phyloP scores from a whole-genome alignment of 2,329 filamentous ascomycete species.

The Aspergillaceae sp. region DNA sequence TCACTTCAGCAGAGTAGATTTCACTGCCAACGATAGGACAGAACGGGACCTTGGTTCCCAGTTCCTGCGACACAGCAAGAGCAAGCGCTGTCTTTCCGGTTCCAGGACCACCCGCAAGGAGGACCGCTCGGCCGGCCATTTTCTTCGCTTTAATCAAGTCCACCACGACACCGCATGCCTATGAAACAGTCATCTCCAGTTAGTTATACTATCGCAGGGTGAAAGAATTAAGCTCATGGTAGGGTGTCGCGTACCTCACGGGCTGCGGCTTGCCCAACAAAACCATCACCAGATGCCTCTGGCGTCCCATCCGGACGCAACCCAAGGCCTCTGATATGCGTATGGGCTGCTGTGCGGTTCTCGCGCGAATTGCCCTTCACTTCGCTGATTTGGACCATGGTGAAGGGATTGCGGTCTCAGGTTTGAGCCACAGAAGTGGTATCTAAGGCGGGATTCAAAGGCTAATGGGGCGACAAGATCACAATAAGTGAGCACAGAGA shows the following conservation, averaged over 20 bases:
- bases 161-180: conserved; percentile 89
- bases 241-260: conserved; percentile 60
- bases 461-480: not conserved
- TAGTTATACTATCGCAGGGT: not conserved
- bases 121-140: conserved; percentile 89
- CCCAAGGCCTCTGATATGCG: conserved; percentile 93
- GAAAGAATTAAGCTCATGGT: conserved; percentile 1
- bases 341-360: conserved; percentile 92
- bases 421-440: conserved; percentile 12
- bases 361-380: conserved; percentile 92
- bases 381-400: conserved; percentile 84
- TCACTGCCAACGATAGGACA: conserved; percentile 97
- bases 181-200: conserved; percentile 4
- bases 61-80: conserved; percentile 88
- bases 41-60: conserved; percentile 96
- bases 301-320: conserved; percentile 77
- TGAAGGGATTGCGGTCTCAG: conserved; percentile 20
- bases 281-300: conserved; percentile 70
- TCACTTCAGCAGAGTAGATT: conserved; percentile 95
- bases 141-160: conserved; percentile 94
- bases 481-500: conserved; percentile 3
- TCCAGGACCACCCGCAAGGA: conserved; percentile 88
- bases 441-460: conserved; percentile 1
- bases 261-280: conserved; percentile 79
- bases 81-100: conserved; percentile 97